Percentiles rank a stretch among this genome's conserved stretches.
These are phyloP conservation scores for Penicillium simplicissimum DNA, from an alignment of 495 filamentous ascomycete genomes.

Conservation along the genomic window DNA sequence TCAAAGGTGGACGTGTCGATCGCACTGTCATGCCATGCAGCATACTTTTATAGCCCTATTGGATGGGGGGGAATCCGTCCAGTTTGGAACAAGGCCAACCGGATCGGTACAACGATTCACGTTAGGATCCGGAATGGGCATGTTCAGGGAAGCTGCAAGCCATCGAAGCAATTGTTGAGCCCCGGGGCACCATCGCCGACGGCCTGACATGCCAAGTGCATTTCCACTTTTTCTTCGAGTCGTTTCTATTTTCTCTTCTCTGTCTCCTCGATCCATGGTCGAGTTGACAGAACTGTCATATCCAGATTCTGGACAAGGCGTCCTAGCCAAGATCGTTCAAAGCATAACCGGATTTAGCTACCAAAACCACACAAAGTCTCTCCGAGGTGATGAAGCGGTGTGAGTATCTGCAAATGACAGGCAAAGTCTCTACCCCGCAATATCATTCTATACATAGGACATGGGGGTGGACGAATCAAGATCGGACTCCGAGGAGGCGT, in stretches of 20 bases:
- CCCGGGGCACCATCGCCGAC: neutral
- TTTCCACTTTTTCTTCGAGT: neutral
- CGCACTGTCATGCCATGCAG: neutral
- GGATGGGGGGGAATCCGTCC: neutral
- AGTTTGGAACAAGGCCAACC: constrained; percentile 16
- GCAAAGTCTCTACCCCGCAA: constrained; percentile 13
- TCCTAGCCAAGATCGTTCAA: neutral
- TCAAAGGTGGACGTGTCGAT: neutral
- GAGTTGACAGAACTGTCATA: neutral
- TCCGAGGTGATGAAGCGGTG: constrained; percentile 6
- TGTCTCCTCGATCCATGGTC: neutral
- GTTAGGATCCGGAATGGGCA: neutral
- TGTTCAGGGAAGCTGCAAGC: constrained; percentile 7
- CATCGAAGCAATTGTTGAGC: neutral
- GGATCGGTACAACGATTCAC: neutral
- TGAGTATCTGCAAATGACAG: constrained; percentile 9
- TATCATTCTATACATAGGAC: constrained; percentile 8
- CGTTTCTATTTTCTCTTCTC: neutral
- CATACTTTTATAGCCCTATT: neutral
- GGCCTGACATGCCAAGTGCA: neutral
- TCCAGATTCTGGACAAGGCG: neutral
- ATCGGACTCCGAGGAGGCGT: constrained; percentile 2
- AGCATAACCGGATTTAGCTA: neutral
- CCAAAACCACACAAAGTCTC: neutral
- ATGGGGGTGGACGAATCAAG: neutral